Percentiles rank a stretch among this genome's conserved stretches.
These are phyloP conservation scores for Penicillium sp. DNA, from an alignment of 2,329 filamentous ascomycete genomes.

Conservation along the genomic window DNA sequence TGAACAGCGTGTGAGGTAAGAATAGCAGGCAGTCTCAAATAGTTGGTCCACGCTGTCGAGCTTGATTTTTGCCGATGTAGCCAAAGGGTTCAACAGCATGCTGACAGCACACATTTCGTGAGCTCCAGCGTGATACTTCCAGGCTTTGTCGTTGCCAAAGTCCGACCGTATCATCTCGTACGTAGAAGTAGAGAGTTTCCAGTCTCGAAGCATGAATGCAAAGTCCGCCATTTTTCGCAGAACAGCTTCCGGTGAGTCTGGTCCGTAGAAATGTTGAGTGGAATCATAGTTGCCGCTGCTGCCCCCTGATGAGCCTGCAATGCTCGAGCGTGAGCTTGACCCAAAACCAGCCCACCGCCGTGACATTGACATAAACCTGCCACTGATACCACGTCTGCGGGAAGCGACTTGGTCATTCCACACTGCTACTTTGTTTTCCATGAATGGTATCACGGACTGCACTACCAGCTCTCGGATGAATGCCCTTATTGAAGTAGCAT, in stretches of 20 bases:
- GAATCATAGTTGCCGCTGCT: slow-evolving; percentile 70
- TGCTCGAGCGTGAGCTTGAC: slow-evolving; percentile 60
- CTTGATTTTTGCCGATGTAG: slow-evolving; percentile 71
- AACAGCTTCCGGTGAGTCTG: slow-evolving; percentile 81
- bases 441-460: slow-evolving; percentile 90
- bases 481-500: slow-evolving; percentile 80
- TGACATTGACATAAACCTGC: slow-evolving; percentile 91
- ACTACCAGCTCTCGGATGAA: slow-evolving; percentile 95
- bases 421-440: slow-evolving; percentile 86
- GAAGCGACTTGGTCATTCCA: slow-evolving; percentile 99
- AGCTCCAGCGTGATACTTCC: slow-evolving; percentile 89
- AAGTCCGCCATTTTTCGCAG: slow-evolving; percentile 95
- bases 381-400: slow-evolving; percentile 80
- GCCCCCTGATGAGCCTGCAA: slow-evolving; percentile 47
- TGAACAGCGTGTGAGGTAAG: slow-evolving; percentile 82
- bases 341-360: slow-evolving; percentile 88
- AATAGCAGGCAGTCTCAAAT: slow-evolving; percentile 88
- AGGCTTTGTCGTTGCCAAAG: slow-evolving; percentile 93
- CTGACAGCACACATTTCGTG: slow-evolving; percentile 94
- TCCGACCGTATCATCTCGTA: slow-evolving; percentile 89
- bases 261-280: slow-evolving; percentile 75
- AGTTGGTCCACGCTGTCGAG: slow-evolving; percentile 81
- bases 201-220: slow-evolving; percentile 95
- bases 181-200: slow-evolving; percentile 86
- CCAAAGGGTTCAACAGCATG: slow-evolving; percentile 73